Base-by-base conservation (phyloP, 164 flowering plant species). In the Annona cherimola region DNA sequence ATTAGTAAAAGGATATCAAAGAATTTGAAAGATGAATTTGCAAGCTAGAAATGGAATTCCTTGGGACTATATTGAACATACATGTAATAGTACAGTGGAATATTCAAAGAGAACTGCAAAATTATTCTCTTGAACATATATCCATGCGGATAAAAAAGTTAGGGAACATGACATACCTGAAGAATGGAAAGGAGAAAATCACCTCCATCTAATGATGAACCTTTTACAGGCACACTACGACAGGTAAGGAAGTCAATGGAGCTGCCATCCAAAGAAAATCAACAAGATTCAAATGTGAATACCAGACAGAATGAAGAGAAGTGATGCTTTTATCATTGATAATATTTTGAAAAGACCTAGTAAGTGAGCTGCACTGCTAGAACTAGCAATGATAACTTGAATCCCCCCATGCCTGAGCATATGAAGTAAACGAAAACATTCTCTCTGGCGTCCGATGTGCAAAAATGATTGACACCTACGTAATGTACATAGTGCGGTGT, bases 331-430 rank as follows among this genome's bases (percentile, higher is more conserved):
- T 26, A 44, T 66, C 9, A 44, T 45, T 59, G n/a, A 42, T 61
- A n/a, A 18, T 26, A 69, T 42, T 43, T 20, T 65, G 6, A 79
- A 85, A 82, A 73, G 73, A 75, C 98, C 98, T 84, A 97, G 98
- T 79, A 94, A 83, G 82, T 94, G 97, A 41, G 97, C 98, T 63
- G 96, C 98, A 78, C 98, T 98, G 76, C 99, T 98, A 76, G 99
- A 98, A 74, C 99, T 98, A 71, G 99, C 99, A 80, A 95, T 90
- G 73, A 95, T 91, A 70, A 93, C 76, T 74, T 88, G 88, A 76
- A 91, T 66, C 61, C 99, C 98, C 98, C 78, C 90, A 86, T 73
- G 86, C 87, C 67, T 66, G 76, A 72, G 99, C 97, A 81, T 93
- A 83, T 8, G 72, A 69, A 43, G 99, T 98, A 82, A 91, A 95